Evolutionary conservation across 2,329 filamentous ascomycete species (phyloP).

Genomic region (Cercospora janseana): DNA sequence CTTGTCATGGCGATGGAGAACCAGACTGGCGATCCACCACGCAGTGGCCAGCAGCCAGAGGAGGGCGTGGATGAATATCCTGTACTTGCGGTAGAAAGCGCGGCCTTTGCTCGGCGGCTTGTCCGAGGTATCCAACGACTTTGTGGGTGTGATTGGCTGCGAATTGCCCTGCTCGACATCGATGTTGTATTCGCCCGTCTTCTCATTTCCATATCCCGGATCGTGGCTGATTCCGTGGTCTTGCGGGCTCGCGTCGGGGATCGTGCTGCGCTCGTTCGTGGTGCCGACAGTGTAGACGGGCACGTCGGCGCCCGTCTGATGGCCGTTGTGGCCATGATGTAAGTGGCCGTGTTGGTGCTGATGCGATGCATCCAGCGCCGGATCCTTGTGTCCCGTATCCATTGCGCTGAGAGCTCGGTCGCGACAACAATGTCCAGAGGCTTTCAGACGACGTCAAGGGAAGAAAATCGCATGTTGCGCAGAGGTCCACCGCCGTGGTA

Average conservation of each 20-base stretch:
- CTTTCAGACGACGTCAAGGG: background rate
- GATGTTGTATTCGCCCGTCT: slow-evolving; percentile 24
- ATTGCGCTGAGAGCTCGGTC: slow-evolving; percentile 1
- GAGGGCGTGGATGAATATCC: slow-evolving; percentile 43
- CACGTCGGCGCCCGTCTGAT: slow-evolving; percentile 22
- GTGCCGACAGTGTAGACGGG: slow-evolving; percentile 25
- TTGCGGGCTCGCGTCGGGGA: slow-evolving; percentile 24
- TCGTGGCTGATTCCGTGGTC: slow-evolving; percentile 22
- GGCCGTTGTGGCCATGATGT: slow-evolving; percentile 37
- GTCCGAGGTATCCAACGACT: slow-evolving; percentile 18
- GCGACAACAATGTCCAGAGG: background rate
- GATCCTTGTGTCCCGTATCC: slow-evolving; percentile 31
- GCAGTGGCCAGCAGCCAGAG: slow-evolving; percentile 39
- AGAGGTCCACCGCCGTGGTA: slow-evolving; percentile 9
- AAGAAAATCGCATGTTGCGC: slow-evolving; percentile 4
- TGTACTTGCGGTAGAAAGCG: slow-evolving; percentile 48
- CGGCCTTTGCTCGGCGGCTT: slow-evolving; percentile 27
- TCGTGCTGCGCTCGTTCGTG: slow-evolving; percentile 24
- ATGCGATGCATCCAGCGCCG: slow-evolving; percentile 40
- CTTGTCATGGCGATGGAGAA: slow-evolving; percentile 68
- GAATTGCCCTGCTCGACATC: slow-evolving; percentile 28
- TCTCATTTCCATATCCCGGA: slow-evolving; percentile 20
- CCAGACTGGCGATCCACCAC: slow-evolving; percentile 75
- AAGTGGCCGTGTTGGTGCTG: slow-evolving; percentile 44
- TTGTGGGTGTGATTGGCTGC: slow-evolving; percentile 19